Conservation (phyloP, 371 early-diverging fungal species). For the Thermomucor indicae-seudaticae region DNA sequence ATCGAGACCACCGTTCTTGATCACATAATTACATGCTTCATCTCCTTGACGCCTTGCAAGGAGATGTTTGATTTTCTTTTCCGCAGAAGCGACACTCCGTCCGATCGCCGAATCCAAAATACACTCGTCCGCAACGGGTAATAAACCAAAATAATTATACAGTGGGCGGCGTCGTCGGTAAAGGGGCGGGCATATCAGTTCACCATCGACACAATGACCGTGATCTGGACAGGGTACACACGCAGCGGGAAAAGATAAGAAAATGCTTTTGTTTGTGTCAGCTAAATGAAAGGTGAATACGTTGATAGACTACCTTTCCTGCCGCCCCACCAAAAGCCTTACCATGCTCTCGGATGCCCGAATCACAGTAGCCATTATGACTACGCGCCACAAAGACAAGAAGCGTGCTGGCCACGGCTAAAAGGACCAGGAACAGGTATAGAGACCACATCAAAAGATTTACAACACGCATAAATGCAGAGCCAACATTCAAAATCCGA, state of each 20-base stretch:
- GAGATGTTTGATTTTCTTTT: conserved; percentile 11
- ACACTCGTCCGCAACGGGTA: conserved; percentile 17
- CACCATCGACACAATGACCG: conserved; percentile 9
- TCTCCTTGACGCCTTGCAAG: conserved; percentile 9
- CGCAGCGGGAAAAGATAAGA: conserved; percentile 3
- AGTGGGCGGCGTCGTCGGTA: conserved; percentile 3
- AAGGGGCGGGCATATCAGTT: conserved; percentile 5
- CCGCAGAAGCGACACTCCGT: conserved; percentile 4
- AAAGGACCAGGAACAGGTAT: not conserved
- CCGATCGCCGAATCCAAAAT: conserved; percentile 12
- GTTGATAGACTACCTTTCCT: not conserved
- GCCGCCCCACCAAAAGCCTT: no score
- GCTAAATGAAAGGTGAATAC: not conserved
- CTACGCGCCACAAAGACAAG: conserved; percentile 1
- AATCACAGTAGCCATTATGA: conserved; percentile 11
- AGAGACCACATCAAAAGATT: no score
- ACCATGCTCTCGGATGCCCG: no score
- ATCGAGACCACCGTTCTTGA: not conserved
- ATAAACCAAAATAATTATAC: conserved; percentile 9
- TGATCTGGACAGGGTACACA: conserved; percentile 18
- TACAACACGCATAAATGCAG: no score
- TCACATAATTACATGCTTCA: conserved; percentile 2
- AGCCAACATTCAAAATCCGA: not conserved
- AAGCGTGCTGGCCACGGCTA: not conserved
- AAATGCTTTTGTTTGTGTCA: not conserved